These are phyloP conservation scores for Termitomyces sp. DNA, from an alignment of 768 basidiomycete genomes.

Conservation along the genomic window DNA sequence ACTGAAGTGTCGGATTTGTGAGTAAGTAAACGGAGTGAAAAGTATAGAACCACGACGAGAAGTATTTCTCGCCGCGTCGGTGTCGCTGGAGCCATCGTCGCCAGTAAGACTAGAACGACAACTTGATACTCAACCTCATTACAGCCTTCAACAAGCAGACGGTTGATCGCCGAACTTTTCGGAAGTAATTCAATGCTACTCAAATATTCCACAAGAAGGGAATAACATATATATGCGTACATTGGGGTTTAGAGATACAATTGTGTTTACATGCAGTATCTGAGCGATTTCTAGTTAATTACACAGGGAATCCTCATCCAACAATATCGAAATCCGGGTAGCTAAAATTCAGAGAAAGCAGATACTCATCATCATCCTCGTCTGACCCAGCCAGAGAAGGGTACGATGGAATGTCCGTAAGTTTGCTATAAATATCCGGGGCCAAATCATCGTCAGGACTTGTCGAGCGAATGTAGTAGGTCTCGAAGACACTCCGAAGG, in stretches of 20 bases:
- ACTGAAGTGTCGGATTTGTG: slow-evolving; percentile 8
- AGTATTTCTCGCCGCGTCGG: slow-evolving; percentile 57
- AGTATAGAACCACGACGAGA: slow-evolving; percentile 47
- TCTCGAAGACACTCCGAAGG: neutral
- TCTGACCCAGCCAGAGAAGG: slow-evolving; percentile 11
- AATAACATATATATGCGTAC: neutral
- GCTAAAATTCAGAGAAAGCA: slow-evolving; percentile 15
- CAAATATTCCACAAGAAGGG: no score
- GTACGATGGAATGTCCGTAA: slow-evolving; percentile 11
- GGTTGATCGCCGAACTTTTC: slow-evolving; percentile 2
- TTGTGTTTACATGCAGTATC: neutral
- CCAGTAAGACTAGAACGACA: slow-evolving; percentile 2
- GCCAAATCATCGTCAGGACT: slow-evolving; percentile 7
- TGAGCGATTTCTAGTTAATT: neutral
- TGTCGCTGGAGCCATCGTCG: slow-evolving; percentile 31
- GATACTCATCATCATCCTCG: slow-evolving; percentile 16
- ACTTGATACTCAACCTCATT: neutral
- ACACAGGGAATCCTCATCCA: neutral
- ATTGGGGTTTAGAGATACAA: neutral
- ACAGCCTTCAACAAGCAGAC: neutral
- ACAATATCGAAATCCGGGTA: slow-evolving; percentile 16
- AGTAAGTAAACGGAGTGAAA: slow-evolving; percentile 46
- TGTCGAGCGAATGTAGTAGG: slow-evolving; percentile 14
- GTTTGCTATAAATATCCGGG: slow-evolving; percentile 9
- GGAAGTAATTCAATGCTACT: neutral